phyloP scores from a whole-genome alignment of 495 filamentous ascomycete species.

The Elaphomyces granulatus region DNA sequence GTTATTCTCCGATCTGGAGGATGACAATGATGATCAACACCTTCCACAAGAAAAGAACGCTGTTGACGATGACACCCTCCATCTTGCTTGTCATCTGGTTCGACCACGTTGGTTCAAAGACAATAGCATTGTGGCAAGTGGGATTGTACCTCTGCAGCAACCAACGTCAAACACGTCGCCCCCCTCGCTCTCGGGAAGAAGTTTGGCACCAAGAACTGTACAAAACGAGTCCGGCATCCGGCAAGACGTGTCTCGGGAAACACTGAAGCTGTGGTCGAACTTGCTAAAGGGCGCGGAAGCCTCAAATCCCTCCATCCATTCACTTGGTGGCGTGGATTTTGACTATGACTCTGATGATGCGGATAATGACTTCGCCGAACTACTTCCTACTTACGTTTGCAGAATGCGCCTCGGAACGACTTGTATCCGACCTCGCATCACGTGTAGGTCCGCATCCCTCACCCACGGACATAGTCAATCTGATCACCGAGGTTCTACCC shows the following conservation, averaged over 20 bases:
- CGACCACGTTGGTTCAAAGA: background rate
- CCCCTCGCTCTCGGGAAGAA: background rate
- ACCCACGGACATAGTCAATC: background rate
- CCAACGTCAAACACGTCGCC: background rate
- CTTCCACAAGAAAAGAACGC: background rate
- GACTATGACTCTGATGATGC: background rate
- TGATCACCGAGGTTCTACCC: background rate
- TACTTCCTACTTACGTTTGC: background rate
- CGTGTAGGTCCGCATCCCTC: background rate
- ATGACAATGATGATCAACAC: background rate
- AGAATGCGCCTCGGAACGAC: background rate
- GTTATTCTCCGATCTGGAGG: background rate
- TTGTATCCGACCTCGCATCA: background rate
- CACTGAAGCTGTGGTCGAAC: background rate
- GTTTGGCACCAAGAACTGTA: background rate
- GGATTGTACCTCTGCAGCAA: background rate
- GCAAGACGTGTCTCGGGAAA: background rate
- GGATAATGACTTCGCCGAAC: background rate
- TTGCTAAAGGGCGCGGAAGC: background rate
- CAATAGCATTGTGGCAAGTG: background rate
- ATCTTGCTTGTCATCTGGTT: background rate
- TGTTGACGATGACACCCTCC: background rate
- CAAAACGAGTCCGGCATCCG: background rate
- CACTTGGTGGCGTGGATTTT: background rate
- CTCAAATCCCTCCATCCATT: background rate